Conservation (phyloP, 352 stramenopile species). For the Pythium dissotocum region DNA sequence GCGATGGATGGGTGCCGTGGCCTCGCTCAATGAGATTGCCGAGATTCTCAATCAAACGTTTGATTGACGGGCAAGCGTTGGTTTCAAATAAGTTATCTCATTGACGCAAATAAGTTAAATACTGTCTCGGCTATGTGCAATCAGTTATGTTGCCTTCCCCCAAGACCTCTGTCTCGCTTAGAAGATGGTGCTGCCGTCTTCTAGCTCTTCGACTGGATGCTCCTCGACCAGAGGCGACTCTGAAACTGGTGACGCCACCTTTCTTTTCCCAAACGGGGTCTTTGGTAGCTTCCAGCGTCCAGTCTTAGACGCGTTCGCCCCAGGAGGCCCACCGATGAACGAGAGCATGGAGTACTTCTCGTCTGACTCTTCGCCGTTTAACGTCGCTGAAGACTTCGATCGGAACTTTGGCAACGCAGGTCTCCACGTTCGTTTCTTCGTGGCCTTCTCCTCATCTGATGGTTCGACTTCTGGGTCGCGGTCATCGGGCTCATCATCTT, state of each 20-base stretch:
- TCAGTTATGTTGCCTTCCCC: neutral
- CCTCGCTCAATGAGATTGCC: conserved; percentile 5
- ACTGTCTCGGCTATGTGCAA: neutral
- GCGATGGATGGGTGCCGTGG: neutral
- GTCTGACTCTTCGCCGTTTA: conserved; percentile 33
- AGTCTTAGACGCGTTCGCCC: conserved; percentile 26
- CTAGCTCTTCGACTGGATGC: conserved; percentile 9
- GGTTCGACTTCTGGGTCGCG: conserved; percentile 29
- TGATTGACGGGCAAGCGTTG: conserved; percentile 9
- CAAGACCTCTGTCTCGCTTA: neutral
- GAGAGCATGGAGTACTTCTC: conserved; percentile 22
- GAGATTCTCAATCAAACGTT: conserved; percentile 28
- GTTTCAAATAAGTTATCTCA: conserved; percentile 17
- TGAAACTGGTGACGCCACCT: neutral
- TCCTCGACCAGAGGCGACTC: neutral
- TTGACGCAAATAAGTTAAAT: conserved; percentile 4
- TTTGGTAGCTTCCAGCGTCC: conserved; percentile 28
- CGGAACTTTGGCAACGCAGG: conserved; percentile 10
- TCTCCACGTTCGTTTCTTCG: neutral
- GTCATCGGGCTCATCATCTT: conserved; percentile 27
- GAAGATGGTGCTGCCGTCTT: conserved; percentile 14
- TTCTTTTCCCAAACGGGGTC: conserved; percentile 33
- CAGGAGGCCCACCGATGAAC: neutral
- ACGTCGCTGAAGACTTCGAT: conserved; percentile 29
- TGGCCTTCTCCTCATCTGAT: conserved; percentile 4